These are phyloP conservation scores for Zychaea mexicana DNA, from an alignment of 371 early-diverging fungal species.

Conservation along the genomic window DNA sequence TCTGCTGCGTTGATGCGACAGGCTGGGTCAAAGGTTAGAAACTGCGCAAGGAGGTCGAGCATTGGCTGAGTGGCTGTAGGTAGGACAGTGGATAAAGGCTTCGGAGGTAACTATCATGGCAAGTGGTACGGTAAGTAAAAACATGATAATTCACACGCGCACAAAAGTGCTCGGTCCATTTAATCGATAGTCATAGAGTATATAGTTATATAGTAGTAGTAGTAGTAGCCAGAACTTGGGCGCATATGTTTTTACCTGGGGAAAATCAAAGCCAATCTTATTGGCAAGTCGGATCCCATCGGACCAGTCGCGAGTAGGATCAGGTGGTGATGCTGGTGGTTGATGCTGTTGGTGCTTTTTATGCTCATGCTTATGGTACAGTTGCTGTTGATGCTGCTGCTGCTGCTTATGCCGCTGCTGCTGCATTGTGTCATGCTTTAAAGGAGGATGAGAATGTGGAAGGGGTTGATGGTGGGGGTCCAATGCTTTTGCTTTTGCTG, in stretches of 20 bases:
- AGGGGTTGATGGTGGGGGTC: not conserved
- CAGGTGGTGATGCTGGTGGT: slow-evolving; percentile 11
- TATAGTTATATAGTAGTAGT: too few relatives aligned
- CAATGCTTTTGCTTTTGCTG: too few relatives aligned
- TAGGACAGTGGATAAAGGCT: slow-evolving; percentile 61
- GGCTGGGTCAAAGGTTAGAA: slow-evolving; percentile 89
- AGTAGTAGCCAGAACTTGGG: too few relatives aligned
- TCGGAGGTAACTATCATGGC: slow-evolving; percentile 53
- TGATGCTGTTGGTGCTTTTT: slow-evolving; percentile 1
- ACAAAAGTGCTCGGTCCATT: slow-evolving; percentile 8
- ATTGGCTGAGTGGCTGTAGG: slow-evolving; percentile 65
- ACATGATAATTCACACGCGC: slow-evolving; percentile 7
- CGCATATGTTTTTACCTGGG: slow-evolving; percentile 37
- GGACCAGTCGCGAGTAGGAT: slow-evolving; percentile 65
- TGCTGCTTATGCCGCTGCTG: slow-evolving; percentile 3
- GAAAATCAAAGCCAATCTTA: slow-evolving; percentile 70
- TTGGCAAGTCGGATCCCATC: slow-evolving; percentile 67
- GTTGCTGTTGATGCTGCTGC: not conserved
- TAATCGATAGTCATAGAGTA: not conserved
- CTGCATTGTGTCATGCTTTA: not conserved
- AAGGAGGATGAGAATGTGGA: not conserved
- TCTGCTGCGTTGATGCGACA: slow-evolving; percentile 78
- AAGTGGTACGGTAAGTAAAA: too few relatives aligned
- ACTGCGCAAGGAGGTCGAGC: slow-evolving; percentile 77
- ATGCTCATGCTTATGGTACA: not conserved